Evolutionary conservation across 1,284 basidiomycete species (phyloP).

Genomic region (Ceratobasidium sp.): DNA sequence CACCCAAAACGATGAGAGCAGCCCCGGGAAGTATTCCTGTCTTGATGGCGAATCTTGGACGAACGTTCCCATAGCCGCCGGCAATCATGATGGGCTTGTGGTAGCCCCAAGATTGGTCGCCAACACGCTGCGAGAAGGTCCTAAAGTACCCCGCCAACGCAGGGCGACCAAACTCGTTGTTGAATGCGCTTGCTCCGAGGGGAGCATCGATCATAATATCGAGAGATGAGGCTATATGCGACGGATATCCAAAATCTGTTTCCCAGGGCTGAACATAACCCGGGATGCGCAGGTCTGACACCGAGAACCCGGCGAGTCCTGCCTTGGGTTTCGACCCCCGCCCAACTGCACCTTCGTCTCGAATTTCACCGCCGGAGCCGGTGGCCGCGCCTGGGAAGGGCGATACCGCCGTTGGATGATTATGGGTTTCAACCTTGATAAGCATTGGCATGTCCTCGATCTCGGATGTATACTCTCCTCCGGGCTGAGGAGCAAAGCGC

Average conservation of each 20-base stretch:
- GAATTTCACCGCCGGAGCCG: constrained; percentile 97
- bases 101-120: constrained; percentile 87
- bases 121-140: constrained; percentile 83
- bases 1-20: constrained; percentile 94
- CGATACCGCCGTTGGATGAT: constrained; percentile 98
- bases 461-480: constrained; percentile 67
- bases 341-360: constrained; percentile 97
- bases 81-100: constrained; percentile 99
- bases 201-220: constrained; percentile 99
- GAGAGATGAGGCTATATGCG: constrained; percentile 91
- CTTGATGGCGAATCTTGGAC: constrained; percentile 84
- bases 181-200: constrained; percentile 94
- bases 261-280: constrained; percentile 93
- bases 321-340: constrained; percentile 97
- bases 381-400: constrained; percentile 98
- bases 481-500: constrained; percentile 78
- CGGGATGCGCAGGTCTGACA: constrained; percentile 95
- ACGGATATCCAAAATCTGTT: constrained; percentile 88
- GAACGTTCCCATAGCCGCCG: constrained; percentile 94
- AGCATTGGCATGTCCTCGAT: constrained; percentile 89
- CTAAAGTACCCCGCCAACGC: constrained; percentile 89
- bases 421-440: constrained; percentile 99
- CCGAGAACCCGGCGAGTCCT: constrained; percentile 93
- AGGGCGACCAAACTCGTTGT: constrained; percentile 98
- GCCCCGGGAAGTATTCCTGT: constrained; percentile 80